Evolutionary conservation across 1,284 basidiomycete species (phyloP), one percentile per base, ranked within the genome.

Genomic region (Microbotryum silenes-acaulis): DNA sequence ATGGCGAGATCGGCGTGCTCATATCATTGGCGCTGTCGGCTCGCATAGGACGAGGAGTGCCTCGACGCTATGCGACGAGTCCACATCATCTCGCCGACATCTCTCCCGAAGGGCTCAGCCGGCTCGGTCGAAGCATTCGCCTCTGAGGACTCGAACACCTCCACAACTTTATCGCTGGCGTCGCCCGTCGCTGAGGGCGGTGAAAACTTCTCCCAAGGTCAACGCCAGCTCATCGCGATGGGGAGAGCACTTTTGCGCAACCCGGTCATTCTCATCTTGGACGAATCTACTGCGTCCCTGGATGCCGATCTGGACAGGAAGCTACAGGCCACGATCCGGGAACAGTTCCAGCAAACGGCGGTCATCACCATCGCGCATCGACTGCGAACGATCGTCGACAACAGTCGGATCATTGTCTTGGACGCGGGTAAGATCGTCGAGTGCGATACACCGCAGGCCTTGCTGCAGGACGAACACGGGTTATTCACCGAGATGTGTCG

Each of bases 401-500:
- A 89, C 70, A 89, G 91, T 72, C 79, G 87, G 2, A 77, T 93
- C 37, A 79, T 94, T 51, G 86, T 93, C 0, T 78, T 96, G 5
- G 84, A 89, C 69, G 85, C 88, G 66, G 91, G 91, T 7, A 76
- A 79, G 55, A 77, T 91, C 47, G 83, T 79, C 9, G 91, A 94
- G 74, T 87, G 87, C 65, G 91, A 91, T 72, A 89, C 88, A 0
- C 91, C 91, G 0, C 80, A 81, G 74, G 84, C 83, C 57, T 76
- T 92, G 67, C 84, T 92, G 21, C 79, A 81, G 52, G 87, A 85
- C 68, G 82, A 87, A 56, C 81, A 80, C 50, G 86, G 88, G 0
- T 80, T 87, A 20, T 91, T 91, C 76, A 81, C 86, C 67, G 80
- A 77, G 33, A 86, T 92, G 83, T 91, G 89, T 69, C 75, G 89